Base-by-base conservation (phyloP, 805 yeast genomes). In the Nakazawaea ambrosiae region DNA sequence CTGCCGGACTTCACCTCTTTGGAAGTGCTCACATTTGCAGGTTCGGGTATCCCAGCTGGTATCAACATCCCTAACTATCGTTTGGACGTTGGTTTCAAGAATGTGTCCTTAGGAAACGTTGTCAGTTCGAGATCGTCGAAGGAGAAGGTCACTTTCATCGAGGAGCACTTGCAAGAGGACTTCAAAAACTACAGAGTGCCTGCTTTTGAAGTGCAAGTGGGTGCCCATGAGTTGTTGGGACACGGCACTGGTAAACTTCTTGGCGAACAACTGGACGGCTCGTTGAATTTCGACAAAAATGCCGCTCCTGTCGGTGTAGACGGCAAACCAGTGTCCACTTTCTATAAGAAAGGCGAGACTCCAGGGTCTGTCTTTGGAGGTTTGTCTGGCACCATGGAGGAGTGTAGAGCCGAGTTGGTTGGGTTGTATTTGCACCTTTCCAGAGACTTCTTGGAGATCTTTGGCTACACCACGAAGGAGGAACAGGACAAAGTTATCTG, bases 1-100 rank as follows among this genome's bases (percentile, higher is more conserved):
- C 90, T 96, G 19, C 96, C 96, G 16, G 96, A 87, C 59, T 87
- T 87, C 61, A 85, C 95, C 4, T 84, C 95, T 1, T 68, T 87
- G 49, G 96, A 87, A 59, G 95, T 87, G 3, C 65, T 87, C 51
- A 82, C 95, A 1, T 86, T 87, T 66, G 85, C 95, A 1, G 90
- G 94, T 3, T 76, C 88, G 26, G 95, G 95, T 33, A 77, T 84
- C 36, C 96, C 96, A 12, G 95, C 95, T 0, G 96, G 96, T 37
- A 87, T 87, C 57, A 87, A 87, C 54, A 83, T 87, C 45, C 96
- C 96, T 43, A 87, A 87, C 60, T 87, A 87, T 58, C 70, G 96
- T 51, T 68, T 85, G 53, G 83, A 78, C 41, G 60, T 78, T 50
- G 96, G 96, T 2, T 87, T 87, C 65, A 87, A 87, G 55, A 87